Evolutionary conservation across 1,284 basidiomycete species (phyloP).

Genomic region (Austroboletus novae-zelandiae): DNA sequence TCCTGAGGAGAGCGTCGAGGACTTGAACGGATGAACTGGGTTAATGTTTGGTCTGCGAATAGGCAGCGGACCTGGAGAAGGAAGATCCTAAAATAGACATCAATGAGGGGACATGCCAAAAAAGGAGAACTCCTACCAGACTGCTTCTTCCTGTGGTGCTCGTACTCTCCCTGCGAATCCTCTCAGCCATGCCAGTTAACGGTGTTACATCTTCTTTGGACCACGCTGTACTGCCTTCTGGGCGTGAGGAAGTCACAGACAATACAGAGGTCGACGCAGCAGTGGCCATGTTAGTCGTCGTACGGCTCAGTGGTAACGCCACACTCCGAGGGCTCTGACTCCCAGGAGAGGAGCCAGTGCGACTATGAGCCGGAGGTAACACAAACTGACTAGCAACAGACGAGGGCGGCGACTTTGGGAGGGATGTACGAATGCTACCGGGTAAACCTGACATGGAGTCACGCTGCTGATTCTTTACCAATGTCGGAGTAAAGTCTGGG

Average conservation of each 20-base stretch:
- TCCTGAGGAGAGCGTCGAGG: conserved; percentile 59
- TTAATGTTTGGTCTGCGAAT: conserved; percentile 54
- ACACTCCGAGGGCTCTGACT: conserved; percentile 36
- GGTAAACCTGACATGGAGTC: conserved; percentile 49
- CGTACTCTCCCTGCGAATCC: conserved; percentile 44
- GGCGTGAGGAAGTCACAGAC: conserved; percentile 40
- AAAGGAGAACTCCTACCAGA: conserved; percentile 25
- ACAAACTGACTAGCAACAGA: conserved; percentile 58
- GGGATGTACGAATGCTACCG: conserved; percentile 42
- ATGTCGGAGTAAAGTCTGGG: conserved; percentile 60
- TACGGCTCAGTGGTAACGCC: conserved; percentile 36
- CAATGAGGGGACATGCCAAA: conserved; percentile 11
- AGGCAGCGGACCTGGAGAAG: conserved; percentile 46
- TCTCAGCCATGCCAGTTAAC: conserved; percentile 32
- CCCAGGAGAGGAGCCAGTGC: conserved; percentile 33
- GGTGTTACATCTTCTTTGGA: conserved; percentile 38
- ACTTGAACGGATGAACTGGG: conserved; percentile 65
- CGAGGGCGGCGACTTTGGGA: conserved; percentile 43
- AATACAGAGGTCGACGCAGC: conserved; percentile 36
- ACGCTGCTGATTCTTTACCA: conserved; percentile 52
- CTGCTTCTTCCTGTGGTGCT: conserved; percentile 35
- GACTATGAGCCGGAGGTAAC: conserved; percentile 41
- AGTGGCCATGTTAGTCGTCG: conserved; percentile 30
- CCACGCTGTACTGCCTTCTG: conserved; percentile 35
- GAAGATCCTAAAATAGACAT: conserved; percentile 27